Evolutionary conservation across 2,329 filamentous ascomycete genomes (phyloP).

Genomic region (Pseudocercospora vitis): DNA sequence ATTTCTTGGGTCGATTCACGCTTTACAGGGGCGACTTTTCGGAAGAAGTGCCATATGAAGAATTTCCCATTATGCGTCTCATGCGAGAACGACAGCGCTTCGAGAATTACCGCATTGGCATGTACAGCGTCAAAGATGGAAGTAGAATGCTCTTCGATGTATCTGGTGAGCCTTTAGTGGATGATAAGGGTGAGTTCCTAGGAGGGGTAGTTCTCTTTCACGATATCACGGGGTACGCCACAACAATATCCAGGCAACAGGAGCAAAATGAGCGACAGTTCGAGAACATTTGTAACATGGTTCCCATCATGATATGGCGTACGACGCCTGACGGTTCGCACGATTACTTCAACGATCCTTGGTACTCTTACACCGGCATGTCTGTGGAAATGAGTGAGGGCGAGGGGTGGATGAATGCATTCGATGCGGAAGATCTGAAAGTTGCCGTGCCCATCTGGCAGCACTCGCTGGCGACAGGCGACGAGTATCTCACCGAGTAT

Average conservation of each 20-base stretch:
- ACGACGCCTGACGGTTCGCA: constrained; percentile 63
- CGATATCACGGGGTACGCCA: constrained; percentile 69
- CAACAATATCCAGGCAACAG: constrained; percentile 68
- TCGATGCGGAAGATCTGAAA: constrained; percentile 69
- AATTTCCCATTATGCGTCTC: constrained; percentile 67
- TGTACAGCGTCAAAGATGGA: constrained; percentile 57
- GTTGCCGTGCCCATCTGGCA: constrained; percentile 59
- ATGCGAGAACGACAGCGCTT: constrained; percentile 63
- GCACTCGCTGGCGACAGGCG: constrained; percentile 64
- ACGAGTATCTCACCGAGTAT: constrained; percentile 70
- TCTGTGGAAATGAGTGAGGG: constrained; percentile 63
- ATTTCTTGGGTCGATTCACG: constrained; percentile 61
- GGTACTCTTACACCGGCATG: constrained; percentile 76
- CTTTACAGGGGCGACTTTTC: constrained; percentile 68
- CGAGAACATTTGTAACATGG: constrained; percentile 69
- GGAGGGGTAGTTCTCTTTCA: constrained; percentile 71
- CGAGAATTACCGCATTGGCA: constrained; percentile 60
- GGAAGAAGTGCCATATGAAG: constrained; percentile 55
- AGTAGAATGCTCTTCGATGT: constrained; percentile 63
- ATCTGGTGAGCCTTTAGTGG: constrained; percentile 65
- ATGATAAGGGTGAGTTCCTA: constrained; percentile 68
- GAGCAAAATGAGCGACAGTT: constrained; percentile 72
- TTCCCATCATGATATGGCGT: constrained; percentile 64
- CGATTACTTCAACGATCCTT: constrained; percentile 73
- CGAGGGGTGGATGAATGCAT: constrained; percentile 60